Conservation (phyloP, 2,329 filamentous ascomycete species). For the Cylindrodendrum hubeiense region DNA sequence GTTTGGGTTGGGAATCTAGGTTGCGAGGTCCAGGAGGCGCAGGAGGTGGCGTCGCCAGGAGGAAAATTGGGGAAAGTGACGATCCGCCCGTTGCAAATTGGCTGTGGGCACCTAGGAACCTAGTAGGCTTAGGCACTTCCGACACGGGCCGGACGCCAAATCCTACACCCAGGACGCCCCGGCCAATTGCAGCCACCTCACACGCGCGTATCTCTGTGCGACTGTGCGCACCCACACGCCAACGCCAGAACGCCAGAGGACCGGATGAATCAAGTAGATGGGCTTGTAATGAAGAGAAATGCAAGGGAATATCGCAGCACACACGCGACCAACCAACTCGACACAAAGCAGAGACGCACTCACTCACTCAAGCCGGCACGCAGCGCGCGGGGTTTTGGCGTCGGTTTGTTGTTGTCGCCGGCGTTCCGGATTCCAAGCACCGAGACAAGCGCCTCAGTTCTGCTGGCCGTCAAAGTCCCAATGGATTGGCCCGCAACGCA, state of each 20-base stretch:
- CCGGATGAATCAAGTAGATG: constrained; percentile 14
- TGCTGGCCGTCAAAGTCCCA: constrained; percentile 27
- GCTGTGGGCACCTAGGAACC: constrained; percentile 32
- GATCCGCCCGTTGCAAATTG: constrained; percentile 46
- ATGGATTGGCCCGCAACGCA: constrained; percentile 38
- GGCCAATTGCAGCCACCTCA: not conserved
- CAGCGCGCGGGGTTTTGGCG: not conserved
- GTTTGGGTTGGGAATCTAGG: constrained; percentile 24
- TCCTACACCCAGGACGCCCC: constrained; percentile 4
- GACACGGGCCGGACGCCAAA: constrained; percentile 33
- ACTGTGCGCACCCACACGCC: not conserved
- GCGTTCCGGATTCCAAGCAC: constrained; percentile 25
- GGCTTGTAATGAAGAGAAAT: not conserved
- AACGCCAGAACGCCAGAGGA: not conserved
- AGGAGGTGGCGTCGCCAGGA: constrained; percentile 45
- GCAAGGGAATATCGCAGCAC: not conserved
- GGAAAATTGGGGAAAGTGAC: constrained; percentile 38
- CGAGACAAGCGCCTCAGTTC: constrained; percentile 26
- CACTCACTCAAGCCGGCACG: not conserved
- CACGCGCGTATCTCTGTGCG: not conserved
- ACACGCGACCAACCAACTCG: not conserved
- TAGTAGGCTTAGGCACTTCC: constrained; percentile 25
- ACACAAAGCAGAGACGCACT: not conserved
- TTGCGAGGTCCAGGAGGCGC: constrained; percentile 42
- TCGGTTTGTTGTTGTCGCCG: not conserved